Base-by-base conservation (phyloP, 805 yeast species). In the Ogataea siamensis region DNA sequence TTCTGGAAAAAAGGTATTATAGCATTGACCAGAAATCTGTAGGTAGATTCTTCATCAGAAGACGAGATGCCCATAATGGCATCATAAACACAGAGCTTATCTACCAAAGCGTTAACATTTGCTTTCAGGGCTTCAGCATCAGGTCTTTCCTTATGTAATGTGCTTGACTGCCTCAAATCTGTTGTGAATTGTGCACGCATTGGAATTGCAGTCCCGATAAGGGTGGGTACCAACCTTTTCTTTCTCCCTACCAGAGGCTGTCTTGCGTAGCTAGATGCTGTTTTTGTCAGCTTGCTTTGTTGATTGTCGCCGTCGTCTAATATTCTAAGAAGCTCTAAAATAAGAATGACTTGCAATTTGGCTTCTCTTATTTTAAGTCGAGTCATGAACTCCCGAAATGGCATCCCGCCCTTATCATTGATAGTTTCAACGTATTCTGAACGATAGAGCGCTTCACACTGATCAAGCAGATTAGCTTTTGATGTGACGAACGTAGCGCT, bases 31-130 rank as follows among this genome's bases (percentile, higher is more conserved):
- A 62, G 32, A 27, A 58, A 60, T 7, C 42, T 45, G 37, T 51
- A 55, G 4, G 64, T 45, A 1, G 65, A 61, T 6, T 46, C 37
- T 13, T 50, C 47, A 23, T 55, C 58, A 18, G 41, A 53, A 9
- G 55, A 40, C 16, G 54, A 42, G 4, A 51, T 28, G 2, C 60
- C 64, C 7, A 37, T 28, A 3, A 62, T 47, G 1, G 64, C 66
- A 42, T 62, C 67, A 49, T 55, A 53, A 7, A 60, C 56, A 37
- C 64, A 58, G 21, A 62, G 37, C 31, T 50, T 49, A 38, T 62
- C 67, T 25, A 62, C 54, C 10, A 54, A 36, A 3, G 47, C 42
- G 7, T 39, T 40, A 12, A 59, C 29, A 18, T 51, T 40, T 9
- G 39, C 36, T 13, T 10, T 14, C 17, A 14, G 11, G 26, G 22